Conservation (phyloP, 106 monocot genomes). For the Phalaenopsis equestris region DNA sequence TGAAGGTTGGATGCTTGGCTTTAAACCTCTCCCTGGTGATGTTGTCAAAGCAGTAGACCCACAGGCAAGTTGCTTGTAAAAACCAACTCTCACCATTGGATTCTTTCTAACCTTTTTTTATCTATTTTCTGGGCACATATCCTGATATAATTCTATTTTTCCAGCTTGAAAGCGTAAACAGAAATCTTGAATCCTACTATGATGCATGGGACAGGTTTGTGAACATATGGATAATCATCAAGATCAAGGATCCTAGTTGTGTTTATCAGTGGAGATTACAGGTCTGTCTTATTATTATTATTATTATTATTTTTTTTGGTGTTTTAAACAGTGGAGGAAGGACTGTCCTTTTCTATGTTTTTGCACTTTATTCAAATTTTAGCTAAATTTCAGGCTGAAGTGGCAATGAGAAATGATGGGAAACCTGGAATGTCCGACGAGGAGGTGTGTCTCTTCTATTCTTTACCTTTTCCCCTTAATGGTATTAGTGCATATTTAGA, state of each 20-base stretch:
- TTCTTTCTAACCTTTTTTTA: not conserved
- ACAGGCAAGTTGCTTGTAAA: constrained; percentile 40
- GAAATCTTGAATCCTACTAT: constrained; percentile 85
- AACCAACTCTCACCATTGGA: not conserved
- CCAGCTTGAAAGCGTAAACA: constrained; percentile 91
- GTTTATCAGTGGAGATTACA: constrained; percentile 94
- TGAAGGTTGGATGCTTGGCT: constrained; percentile 99
- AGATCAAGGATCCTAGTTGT: constrained; percentile 77
- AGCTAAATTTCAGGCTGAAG: constrained; percentile 64
- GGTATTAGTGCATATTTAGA: too few relatives aligned
- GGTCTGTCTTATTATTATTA: constrained; percentile 16
- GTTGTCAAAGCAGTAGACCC: constrained; percentile 84
- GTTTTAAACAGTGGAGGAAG: too few relatives aligned
- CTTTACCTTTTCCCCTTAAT: not conserved
- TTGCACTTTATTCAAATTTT: not conserved
- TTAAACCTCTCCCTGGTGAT: constrained; percentile 81
- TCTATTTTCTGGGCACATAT: not conserved
- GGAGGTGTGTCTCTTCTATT: constrained; percentile 38
- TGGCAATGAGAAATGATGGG: constrained; percentile 88
- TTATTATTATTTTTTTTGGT: not conserved
- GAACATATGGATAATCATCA: constrained; percentile 82
- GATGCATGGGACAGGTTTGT: constrained; percentile 90
- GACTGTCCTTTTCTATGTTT: not conserved
- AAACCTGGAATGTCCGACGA: constrained; percentile 98
- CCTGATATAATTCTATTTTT: not conserved